Percentiles rank a stretch among this genome's conserved stretches.
Conservation (phyloP, 441 rosid species). For the Codiaeum variegatum region DNA sequence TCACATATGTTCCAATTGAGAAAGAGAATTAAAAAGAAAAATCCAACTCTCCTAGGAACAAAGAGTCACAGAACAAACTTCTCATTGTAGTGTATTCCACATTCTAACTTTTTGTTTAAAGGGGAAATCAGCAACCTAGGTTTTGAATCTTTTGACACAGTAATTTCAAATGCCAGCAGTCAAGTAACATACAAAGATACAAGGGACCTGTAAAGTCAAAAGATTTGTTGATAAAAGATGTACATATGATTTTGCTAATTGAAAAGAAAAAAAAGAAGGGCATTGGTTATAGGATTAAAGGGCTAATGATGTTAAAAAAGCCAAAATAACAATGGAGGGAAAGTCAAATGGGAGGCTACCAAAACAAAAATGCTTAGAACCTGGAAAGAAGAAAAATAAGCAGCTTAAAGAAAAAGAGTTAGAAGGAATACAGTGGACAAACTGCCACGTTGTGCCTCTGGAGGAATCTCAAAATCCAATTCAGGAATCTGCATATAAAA, state of each 20-base stretch:
- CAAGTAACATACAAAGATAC: too few relatives aligned
- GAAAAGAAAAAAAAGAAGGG: too few relatives aligned
- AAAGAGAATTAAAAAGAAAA: neutral
- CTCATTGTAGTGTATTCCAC: neutral
- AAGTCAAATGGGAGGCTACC: neutral
- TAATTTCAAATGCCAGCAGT: neutral
- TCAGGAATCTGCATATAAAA: slow-evolving; percentile 67
- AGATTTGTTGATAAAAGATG: too few relatives aligned
- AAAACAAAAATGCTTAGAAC: neutral
- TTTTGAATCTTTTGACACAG: neutral
- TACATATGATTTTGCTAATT: too few relatives aligned
- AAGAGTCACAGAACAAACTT: neutral
- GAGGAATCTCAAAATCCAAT: slow-evolving; percentile 92
- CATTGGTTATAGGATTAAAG: too few relatives aligned
- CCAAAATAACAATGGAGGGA: too few relatives aligned
- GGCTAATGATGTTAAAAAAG: too few relatives aligned
- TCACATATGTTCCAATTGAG: neutral
- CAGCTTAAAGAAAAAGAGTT: slow-evolving; percentile 17
- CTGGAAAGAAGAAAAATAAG: neutral
- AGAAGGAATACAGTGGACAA: slow-evolving; percentile 65
- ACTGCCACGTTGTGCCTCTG: slow-evolving; percentile 93
- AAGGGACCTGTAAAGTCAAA: too few relatives aligned
- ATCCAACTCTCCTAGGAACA: neutral
- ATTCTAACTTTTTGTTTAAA: neutral
- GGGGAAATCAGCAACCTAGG: neutral